Base-by-base conservation (phyloP, 305 asterid species). In the Petunia hybrid region DNA sequence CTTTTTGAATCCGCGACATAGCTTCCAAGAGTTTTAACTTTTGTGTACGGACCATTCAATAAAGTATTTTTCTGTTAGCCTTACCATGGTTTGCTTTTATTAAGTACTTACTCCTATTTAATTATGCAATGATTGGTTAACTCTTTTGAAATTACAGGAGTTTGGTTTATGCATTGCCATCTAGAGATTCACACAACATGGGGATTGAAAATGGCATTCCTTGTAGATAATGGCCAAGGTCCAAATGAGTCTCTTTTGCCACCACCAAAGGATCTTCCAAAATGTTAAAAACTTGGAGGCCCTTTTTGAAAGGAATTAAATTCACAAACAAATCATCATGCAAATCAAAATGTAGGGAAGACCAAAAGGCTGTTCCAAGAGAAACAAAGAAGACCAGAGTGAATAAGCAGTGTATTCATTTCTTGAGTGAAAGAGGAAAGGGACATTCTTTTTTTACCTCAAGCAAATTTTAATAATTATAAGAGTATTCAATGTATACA, bases 121-220 rank as follows among this genome's bases (percentile, higher is more conserved):
- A 13, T 3, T 55, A 13, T 3, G 8, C 8, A 5, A 46, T 46
- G 2, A 46, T 46, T 46, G 53, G 8, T 46, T 46, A 46, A 6
- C 6, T 46, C 6, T 6, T 5, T 46, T 46, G 53, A 46, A 5
- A 55, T 59, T 22, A 22, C 89, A 94, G 98, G 97, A 45, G 92
- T 94, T 14, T 92, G 97, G 97, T 92, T 94, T 57, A 87, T 93
- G 97, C 98, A 93, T 84, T 93, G 97, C 83, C 98, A 95, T 87
- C 80, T 95, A 83, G 98, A 95, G 63, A 88, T 90, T 78, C 99
- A 95, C 84, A 91, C 97, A 61, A 89, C 95, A 63, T 93, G 99
- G 99, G 98, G 98, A 45, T 66, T 95, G 51, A 91, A 94, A 67
- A 95, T 92, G 96, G 97, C 98, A 4, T 95, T 91, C 82, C 88